Base-by-base conservation (phyloP, 257 asterid genomes). In the Solanum dulcamara region DNA sequence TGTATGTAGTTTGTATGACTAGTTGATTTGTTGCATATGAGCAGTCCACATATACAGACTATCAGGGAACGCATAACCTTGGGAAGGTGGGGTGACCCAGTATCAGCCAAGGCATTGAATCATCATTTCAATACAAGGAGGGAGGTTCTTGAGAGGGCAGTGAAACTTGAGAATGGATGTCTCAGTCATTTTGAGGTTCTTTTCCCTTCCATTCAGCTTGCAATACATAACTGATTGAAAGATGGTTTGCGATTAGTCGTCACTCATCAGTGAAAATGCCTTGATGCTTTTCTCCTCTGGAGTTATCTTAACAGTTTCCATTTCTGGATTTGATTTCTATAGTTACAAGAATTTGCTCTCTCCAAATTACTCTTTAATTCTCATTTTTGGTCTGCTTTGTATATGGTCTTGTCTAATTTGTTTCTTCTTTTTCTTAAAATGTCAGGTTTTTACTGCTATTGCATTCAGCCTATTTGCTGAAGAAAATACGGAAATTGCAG, bases 181-280 rank as follows among this genome's bases (percentile, higher is more conserved):
- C 96, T 95, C 75, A 93, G 95, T 92, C 98, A 96, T 86, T 96
- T 96, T 87, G 99, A 96, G 98, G 99, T 94, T 85, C 87, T 83
- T 66, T 77, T 28, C 83, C 81, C 62, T 77, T 46, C 28, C 60
- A 46, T 26, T 77, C 24, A 28, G 42, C 83, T 70, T 26, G 26
- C n/a, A 46, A 26, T 44, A 46, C 12, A 26, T 28, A 28, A 35
- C 72, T 67, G 83, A 51, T 84, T 51, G 66, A 32, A 60, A 62
- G 46, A 40, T 80, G 67, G 80, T 66, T 46, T 44, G 82, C 7
- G 3, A 32, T 75, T 44, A 44, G 38, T 71, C 50, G 33, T 68
- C 77, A 68, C 77, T 68, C 28, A 26, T 44, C 82, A 14, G 82
- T 42, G 81, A 24, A 26, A 46, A 46, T 4, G 2, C n/a, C 35